Conservation (phyloP, 495 filamentous ascomycete genomes). For the Daldinia concentrica region DNA sequence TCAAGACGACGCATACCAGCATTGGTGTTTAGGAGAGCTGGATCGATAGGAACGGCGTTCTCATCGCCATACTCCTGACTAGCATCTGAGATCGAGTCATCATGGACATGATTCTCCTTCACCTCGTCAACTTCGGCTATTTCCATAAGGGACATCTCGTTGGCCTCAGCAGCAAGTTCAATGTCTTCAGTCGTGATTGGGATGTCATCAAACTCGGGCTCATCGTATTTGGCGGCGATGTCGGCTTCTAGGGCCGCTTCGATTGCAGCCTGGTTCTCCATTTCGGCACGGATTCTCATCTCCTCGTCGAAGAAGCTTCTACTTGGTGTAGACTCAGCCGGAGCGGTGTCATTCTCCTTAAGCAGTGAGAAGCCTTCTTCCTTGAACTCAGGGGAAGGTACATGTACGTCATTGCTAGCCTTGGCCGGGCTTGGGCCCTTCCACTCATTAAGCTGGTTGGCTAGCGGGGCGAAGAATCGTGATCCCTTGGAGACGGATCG, state of each 20-base stretch:
- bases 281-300: constrained; percentile 56
- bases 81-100: constrained; percentile 62
- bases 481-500: constrained; percentile 41
- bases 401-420: constrained; percentile 1
- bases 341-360: constrained; percentile 25
- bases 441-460: constrained; percentile 68
- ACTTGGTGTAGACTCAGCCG: constrained; percentile 45
- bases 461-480: constrained; percentile 67
- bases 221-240: constrained; percentile 45
- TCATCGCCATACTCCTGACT: constrained; percentile 72
- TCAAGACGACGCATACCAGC: constrained; percentile 27
- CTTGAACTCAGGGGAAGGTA: constrained; percentile 48
- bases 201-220: constrained; percentile 50
- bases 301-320: constrained; percentile 67
- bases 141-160: constrained; percentile 63
- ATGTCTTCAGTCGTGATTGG: constrained; percentile 56
- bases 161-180: constrained; percentile 58
- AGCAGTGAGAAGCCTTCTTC: constrained; percentile 40
- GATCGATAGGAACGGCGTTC: constrained; percentile 65
- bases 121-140: constrained; percentile 46
- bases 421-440: constrained; percentile 54
- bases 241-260: constrained; percentile 50
- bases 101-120: constrained; percentile 33
- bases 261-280: constrained; percentile 46
- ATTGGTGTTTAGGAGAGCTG: constrained; percentile 48